A percentile compares a stretch with the other conserved stretches of the same genome.
These are phyloP conservation scores for Stipa capillata DNA, from an alignment of 176 grass and related monocot genomes.

Conservation along the genomic window DNA sequence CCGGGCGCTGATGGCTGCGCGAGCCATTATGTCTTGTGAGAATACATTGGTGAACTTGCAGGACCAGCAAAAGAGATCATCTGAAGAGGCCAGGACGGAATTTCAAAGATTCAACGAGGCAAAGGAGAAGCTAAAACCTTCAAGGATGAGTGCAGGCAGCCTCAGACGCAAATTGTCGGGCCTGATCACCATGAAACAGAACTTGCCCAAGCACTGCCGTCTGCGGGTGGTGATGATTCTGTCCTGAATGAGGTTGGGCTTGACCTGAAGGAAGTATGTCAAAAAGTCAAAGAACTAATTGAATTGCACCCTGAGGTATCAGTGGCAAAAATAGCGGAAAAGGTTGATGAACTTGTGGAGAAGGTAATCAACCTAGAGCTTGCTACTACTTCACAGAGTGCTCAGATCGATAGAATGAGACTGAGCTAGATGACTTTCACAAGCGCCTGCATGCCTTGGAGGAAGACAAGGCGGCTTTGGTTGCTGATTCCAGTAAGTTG, in stretches of 20 bases:
- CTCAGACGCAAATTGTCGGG: slow-evolving; percentile 5
- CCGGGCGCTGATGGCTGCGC: slow-evolving; percentile 76
- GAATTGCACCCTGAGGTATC: slow-evolving; percentile 33
- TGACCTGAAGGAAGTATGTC: slow-evolving; percentile 42
- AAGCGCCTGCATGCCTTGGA: slow-evolving; percentile 32
- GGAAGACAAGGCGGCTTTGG: slow-evolving; percentile 30
- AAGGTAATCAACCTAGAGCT: slow-evolving; percentile 58
- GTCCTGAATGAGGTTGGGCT: slow-evolving; percentile 31
- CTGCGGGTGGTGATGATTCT: not conserved
- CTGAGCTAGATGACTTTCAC: slow-evolving; percentile 50
- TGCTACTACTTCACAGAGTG: slow-evolving; percentile 42
- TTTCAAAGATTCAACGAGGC: slow-evolving; percentile 46
- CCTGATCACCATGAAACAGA: slow-evolving; percentile 14
- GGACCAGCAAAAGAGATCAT: slow-evolving; percentile 42
- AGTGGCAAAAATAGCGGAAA: slow-evolving; percentile 51
- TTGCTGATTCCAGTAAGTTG: slow-evolving; percentile 36
- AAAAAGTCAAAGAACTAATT: slow-evolving; percentile 50
- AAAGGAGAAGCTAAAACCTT: slow-evolving; percentile 62
- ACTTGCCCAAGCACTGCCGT: not conserved
- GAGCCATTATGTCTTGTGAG: slow-evolving; percentile 77
- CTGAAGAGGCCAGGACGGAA: slow-evolving; percentile 49
- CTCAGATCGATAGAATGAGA: slow-evolving; percentile 54
- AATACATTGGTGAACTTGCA: slow-evolving; percentile 68
- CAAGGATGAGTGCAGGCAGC: slow-evolving; percentile 36
- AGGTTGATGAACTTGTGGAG: slow-evolving; percentile 52